Conservation (phyloP, 345 rosid genomes). For the Linum lewisii region DNA sequence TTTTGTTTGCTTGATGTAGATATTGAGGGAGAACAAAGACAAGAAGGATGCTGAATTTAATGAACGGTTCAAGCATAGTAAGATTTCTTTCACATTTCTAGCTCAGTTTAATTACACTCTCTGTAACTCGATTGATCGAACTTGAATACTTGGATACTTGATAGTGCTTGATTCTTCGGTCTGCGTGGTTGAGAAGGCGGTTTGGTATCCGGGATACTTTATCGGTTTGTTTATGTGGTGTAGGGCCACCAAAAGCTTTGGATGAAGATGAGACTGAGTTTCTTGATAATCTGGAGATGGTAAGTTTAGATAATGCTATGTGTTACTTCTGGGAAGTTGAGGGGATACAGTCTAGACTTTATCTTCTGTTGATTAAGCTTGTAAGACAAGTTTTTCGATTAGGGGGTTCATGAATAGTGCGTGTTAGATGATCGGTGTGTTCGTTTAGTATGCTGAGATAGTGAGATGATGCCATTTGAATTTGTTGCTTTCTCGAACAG, state of each 20-base stretch:
- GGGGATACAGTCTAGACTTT: too few species aligned
- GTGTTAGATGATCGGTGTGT: background rate
- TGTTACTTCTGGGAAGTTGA: too few species aligned
- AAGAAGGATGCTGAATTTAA: constrained; percentile 91
- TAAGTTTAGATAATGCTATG: constrained; percentile 21
- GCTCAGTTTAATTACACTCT: too few species aligned
- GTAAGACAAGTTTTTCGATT: too few species aligned
- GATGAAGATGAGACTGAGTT: constrained; percentile 98
- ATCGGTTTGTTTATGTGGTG: constrained; percentile 6
- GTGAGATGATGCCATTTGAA: background rate
- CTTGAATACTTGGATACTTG: too few species aligned
- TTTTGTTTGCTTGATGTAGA: constrained; percentile 27
- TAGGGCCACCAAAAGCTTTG: constrained; percentile 96
- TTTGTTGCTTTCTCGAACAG: background rate
- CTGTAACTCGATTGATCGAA: too few species aligned
- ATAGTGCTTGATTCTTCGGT: background rate
- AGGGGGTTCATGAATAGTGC: background rate
- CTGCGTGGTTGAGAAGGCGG: too few species aligned
- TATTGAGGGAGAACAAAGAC: constrained; percentile 91
- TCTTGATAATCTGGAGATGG: constrained; percentile 74
- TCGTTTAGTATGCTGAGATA: background rate
- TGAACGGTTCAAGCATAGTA: constrained; percentile 91
- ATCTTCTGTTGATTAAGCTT: too few species aligned
- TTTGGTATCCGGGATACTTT: too few species aligned
- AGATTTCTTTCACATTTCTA: constrained; percentile 21